These are phyloP conservation scores for Arachis monticola DNA, from an alignment of 331 rosid genomes.

Conservation along the genomic window DNA sequence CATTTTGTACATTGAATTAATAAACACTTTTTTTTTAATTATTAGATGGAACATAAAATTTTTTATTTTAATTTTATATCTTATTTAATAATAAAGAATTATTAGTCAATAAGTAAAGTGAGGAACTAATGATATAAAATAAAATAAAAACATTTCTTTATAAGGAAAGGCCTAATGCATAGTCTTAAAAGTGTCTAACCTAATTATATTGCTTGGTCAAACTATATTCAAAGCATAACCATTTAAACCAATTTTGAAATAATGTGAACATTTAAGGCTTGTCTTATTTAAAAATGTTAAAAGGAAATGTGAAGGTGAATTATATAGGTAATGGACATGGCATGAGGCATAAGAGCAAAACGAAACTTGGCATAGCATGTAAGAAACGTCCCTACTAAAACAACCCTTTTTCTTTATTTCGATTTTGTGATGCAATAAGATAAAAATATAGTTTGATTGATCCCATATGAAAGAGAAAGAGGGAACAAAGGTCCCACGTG, in stretches of 20 bases:
- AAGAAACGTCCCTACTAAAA: constrained; percentile 35
- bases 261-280: too few species aligned
- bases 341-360: constrained; percentile 29
- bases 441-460: constrained; percentile 56
- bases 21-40: too few species aligned
- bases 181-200: constrained; percentile 21
- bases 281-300: too few species aligned
- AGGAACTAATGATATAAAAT: too few species aligned
- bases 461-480: constrained; percentile 57
- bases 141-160: constrained; percentile 7
- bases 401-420: constrained; percentile 19
- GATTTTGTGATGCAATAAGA: constrained; percentile 10
- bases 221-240: constrained; percentile 38
- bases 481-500: constrained; percentile 78
- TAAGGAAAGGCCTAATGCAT: constrained; percentile 27
- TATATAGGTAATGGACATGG: neutral
- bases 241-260: constrained; percentile 26
- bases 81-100: too few species aligned
- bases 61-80: too few species aligned
- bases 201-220: neutral
- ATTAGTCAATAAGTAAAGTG: neutral
- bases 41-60: neutral
- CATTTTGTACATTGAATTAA: too few species aligned
- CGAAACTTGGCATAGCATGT: constrained; percentile 20
- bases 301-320: too few species aligned